Evolutionary conservation across 306 rosid genomes (phyloP).

Genomic region (Cucurbita maxima): DNA sequence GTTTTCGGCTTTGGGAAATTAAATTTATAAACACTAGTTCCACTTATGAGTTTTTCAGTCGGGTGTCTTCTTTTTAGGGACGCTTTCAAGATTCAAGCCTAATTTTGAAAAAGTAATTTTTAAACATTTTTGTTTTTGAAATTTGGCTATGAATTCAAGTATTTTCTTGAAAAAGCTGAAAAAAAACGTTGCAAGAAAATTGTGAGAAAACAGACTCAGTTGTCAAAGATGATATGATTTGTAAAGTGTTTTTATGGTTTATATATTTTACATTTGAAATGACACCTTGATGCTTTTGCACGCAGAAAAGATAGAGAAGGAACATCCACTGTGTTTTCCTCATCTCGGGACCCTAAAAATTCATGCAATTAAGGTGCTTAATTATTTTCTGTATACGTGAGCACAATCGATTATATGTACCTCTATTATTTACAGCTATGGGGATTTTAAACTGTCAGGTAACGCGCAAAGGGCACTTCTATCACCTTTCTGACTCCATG

Average conservation of each 20-base stretch:
- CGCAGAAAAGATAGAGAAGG: constrained; percentile 25
- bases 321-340: constrained; percentile 23
- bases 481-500: constrained; percentile 28
- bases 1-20: neutral
- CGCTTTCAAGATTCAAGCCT: too few species aligned
- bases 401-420: neutral
- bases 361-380: constrained; percentile 24
- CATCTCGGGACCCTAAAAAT: constrained; percentile 16
- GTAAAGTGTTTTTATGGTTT: neutral
- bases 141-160: neutral
- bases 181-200: neutral
- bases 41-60: neutral
- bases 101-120: neutral
- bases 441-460: constrained; percentile 18
- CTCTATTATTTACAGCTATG: neutral
- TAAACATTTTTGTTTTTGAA: neutral
- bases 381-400: neutral
- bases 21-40: too few species aligned
- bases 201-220: neutral
- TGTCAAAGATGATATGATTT: neutral
- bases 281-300: neutral
- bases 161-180: neutral
- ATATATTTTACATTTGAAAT: neutral
- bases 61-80: neutral
- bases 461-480: constrained; percentile 17